Percentiles rank a stretch among this genome's conserved stretches.
These are phyloP conservation scores for Aspergillus melleus DNA, from an alignment of 2,329 filamentous ascomycete species.

Conservation along the genomic window DNA sequence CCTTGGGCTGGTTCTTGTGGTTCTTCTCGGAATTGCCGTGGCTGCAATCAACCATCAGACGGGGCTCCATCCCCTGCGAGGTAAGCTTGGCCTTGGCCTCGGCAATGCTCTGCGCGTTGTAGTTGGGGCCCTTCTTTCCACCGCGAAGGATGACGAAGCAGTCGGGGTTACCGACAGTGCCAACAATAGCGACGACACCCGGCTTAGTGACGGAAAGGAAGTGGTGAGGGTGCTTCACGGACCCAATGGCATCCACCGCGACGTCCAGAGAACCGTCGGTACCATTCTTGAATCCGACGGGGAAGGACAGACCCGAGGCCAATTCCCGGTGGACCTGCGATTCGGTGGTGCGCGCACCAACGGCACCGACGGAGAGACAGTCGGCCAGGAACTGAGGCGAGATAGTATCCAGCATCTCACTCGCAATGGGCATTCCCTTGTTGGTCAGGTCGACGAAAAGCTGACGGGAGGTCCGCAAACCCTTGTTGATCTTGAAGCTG, in stretches of 20 bases:
- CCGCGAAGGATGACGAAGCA: constrained; percentile 95
- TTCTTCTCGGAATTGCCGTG: constrained; percentile 96
- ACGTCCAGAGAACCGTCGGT: constrained; percentile 89
- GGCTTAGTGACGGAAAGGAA: constrained; percentile 98
- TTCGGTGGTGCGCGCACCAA: constrained; percentile 96
- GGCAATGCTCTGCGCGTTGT: constrained; percentile 78
- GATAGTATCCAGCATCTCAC: constrained; percentile 97
- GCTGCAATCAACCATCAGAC: constrained; percentile 97
- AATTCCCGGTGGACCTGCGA: constrained; percentile 93
- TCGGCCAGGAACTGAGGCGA: constrained; percentile 96
- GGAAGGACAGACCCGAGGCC: constrained; percentile 91
- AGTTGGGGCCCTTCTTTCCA: constrained; percentile 92
- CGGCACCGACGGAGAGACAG: constrained; percentile 83
- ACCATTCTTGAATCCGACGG: constrained; percentile 99
- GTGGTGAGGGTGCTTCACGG: constrained; percentile 88
- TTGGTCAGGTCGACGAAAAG: constrained; percentile 90
- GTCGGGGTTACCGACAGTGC: constrained; percentile 91
- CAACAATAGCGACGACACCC: constrained; percentile 90
- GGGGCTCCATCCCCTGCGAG: constrained; percentile 70
- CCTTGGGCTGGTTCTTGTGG: constrained; percentile 96
- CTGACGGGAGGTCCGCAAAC: constrained; percentile 79
- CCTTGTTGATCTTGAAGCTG: constrained; percentile 99
- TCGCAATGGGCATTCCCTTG: constrained; percentile 93
- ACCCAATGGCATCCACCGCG: constrained; percentile 92
- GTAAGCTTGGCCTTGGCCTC: constrained; percentile 77